Base-by-base conservation (phyloP, 768 basidiomycete species). In the Dendrothele bispora region DNA sequence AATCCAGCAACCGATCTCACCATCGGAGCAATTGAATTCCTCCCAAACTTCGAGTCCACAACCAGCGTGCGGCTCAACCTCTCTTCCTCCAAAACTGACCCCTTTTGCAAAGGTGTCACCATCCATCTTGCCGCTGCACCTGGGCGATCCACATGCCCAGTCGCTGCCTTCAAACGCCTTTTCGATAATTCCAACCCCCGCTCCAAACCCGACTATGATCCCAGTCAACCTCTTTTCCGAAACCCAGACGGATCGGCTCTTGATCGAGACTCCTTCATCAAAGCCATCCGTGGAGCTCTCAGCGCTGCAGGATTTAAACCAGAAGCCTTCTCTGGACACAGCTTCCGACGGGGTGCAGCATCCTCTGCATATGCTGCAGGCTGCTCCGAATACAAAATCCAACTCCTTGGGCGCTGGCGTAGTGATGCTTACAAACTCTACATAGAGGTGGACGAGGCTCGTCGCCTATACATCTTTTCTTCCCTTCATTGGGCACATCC, bases 61-160 rank as follows among this genome's bases (percentile, higher is more conserved):
- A 37, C 36, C 1, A 8, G 36, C 8, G 15, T 37, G 17, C 32
- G 30, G 14, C 55, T 68, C 37, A 56, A 55, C 6, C 53, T 71
- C 0, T 64, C 69, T 6, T n/a, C 36, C 36, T 37, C 5, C 0
- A 37, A 37, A 15, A 37, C 36, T 37, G 36, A 37, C 36, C 45
- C 50, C 15, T 34, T 51, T 25, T 26, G 52, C 25, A 36, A 51
- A 20, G 45, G 45, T 6, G 25, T 51, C 24, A 21, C 36, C 32
- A 39, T 50, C 24, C 18, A 40, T 21, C 17, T 37, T 37, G 36
- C 36, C 15, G 36, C 36, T 17, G 36, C 36, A 8, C 22, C 7
- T 0, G 36, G 15, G 8, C 17, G 1, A 15, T 21, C 36, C 22
- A 37, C 36, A n/a, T 37, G 36, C 15, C 17, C 36, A 17, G 36